Evolutionary conservation across 148 eudicot genomes (phyloP).

Genomic region (Nepenthes mirabilis): DNA sequence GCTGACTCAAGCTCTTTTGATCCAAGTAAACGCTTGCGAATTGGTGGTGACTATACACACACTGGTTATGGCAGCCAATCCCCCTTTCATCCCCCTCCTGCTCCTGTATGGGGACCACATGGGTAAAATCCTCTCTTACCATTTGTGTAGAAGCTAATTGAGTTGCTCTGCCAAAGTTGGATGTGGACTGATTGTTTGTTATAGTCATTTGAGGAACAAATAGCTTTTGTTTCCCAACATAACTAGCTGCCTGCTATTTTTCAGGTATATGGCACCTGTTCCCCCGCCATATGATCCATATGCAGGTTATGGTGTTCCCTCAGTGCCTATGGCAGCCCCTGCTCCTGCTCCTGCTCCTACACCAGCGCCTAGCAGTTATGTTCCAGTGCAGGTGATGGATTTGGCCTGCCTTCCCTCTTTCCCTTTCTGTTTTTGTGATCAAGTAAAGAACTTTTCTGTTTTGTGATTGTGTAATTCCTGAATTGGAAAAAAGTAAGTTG

Average conservation of each 20-base stretch:
- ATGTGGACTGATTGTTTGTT: background rate
- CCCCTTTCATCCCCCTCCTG: slow-evolving; percentile 87
- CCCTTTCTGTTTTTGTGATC: background rate
- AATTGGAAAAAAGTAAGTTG: background rate
- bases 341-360: slow-evolving; percentile 32
- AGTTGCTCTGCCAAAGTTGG: background rate
- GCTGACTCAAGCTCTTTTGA: slow-evolving; percentile 72
- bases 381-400: slow-evolving; percentile 60
- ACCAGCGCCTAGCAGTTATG: slow-evolving; percentile 82
- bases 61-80: slow-evolving; percentile 83
- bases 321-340: slow-evolving; percentile 65
- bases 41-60: slow-evolving; percentile 87
- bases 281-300: slow-evolving; percentile 89
- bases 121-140: slow-evolving; percentile 29
- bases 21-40: slow-evolving; percentile 85
- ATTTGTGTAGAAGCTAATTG: background rate
- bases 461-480: too few relatives aligned
- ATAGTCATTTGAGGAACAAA: background rate
- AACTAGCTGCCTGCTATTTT: background rate
- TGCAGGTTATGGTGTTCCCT: slow-evolving; percentile 79
- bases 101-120: slow-evolving; percentile 92
- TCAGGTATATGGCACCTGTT: slow-evolving; percentile 82
- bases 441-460: background rate
- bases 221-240: background rate
- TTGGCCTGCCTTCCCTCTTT: background rate